A percentile compares a stretch with the other conserved stretches of the same genome.
These are phyloP conservation scores for Penicillium nordicum DNA, from an alignment of 2,329 filamentous ascomycete genomes.

Conservation along the genomic window DNA sequence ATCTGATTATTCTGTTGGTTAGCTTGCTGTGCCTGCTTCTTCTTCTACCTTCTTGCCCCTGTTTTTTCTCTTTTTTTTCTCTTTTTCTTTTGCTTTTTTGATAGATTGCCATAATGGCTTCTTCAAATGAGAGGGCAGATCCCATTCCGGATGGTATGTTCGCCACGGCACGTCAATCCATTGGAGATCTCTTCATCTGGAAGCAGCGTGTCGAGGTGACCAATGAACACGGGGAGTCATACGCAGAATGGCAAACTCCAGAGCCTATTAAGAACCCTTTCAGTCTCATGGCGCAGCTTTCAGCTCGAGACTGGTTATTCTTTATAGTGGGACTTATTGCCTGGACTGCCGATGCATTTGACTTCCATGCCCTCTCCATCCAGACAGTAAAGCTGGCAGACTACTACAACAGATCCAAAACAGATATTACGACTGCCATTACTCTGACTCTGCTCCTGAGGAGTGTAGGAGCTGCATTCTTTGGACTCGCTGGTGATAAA, in stretches of 20 bases:
- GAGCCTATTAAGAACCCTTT: slow-evolving; percentile 67
- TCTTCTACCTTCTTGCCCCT: neutral
- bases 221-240: slow-evolving; percentile 58
- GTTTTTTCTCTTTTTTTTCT: too few relatives aligned
- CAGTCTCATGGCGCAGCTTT: slow-evolving; percentile 63
- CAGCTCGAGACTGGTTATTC: slow-evolving; percentile 67
- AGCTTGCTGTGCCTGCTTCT: neutral
- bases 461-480: slow-evolving; percentile 70
- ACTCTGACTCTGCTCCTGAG: slow-evolving; percentile 67
- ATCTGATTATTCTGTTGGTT: neutral
- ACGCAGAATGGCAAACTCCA: slow-evolving; percentile 65
- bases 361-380: slow-evolving; percentile 77
- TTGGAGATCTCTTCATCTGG: slow-evolving; percentile 67
- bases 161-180: slow-evolving; percentile 62
- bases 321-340: slow-evolving; percentile 70
- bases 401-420: slow-evolving; percentile 59
- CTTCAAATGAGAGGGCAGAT: slow-evolving; percentile 55
- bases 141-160: slow-evolving; percentile 63
- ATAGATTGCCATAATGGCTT: neutral
- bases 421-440: slow-evolving; percentile 64
- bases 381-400: slow-evolving; percentile 68
- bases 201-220: slow-evolving; percentile 64
- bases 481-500: slow-evolving; percentile 73
- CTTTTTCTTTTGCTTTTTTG: neutral
- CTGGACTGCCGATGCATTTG: slow-evolving; percentile 80